Conservation (phyloP, 495 filamentous ascomycete species). For the Daldinia childiae region DNA sequence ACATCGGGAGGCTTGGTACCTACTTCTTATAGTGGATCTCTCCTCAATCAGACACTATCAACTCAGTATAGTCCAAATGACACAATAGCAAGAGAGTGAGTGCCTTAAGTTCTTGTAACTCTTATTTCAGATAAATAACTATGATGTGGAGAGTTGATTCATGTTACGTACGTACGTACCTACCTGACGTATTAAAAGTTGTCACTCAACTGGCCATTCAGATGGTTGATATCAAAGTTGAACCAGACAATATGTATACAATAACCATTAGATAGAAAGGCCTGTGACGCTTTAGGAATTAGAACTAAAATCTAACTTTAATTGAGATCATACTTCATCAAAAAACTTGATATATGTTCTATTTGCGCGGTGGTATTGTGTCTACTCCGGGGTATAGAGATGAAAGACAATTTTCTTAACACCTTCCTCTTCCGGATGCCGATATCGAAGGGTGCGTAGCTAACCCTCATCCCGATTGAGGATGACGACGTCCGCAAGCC, state of each 20-base stretch:
- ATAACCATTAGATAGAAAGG: background rate
- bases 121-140: too few species aligned
- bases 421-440: conserved; percentile 23
- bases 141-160: too few species aligned
- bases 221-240: too few species aligned
- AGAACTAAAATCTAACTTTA: too few species aligned
- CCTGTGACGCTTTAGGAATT: too few species aligned
- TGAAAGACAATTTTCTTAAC: background rate
- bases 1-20: conserved; percentile 9
- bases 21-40: background rate
- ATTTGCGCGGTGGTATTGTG: conserved; percentile 2
- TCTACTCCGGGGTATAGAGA: conserved; percentile 23
- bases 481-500: background rate
- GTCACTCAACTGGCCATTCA: too few species aligned
- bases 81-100: background rate
- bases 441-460: background rate
- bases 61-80: background rate
- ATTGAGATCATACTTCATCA: too few species aligned
- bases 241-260: background rate
- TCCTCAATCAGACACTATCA: background rate
- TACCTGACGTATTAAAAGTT: too few species aligned
- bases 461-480: background rate
- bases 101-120: background rate
- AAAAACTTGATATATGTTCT: background rate
- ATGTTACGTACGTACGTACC: too few species aligned